Base-by-base conservation (phyloP, 805 yeast species). In the Wickerhamomyces queroliae region DNA sequence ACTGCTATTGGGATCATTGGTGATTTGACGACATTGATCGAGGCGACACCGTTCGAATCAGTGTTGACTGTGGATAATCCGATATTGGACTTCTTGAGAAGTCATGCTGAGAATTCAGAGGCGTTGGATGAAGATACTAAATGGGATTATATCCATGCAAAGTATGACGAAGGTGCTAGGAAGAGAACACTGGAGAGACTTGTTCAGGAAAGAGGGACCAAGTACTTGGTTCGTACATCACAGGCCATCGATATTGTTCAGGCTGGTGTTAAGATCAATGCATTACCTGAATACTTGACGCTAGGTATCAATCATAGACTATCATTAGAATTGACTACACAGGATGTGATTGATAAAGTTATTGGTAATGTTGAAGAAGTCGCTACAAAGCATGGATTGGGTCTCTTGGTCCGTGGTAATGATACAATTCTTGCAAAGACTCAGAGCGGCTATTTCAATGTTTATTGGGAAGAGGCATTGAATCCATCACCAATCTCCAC, bases 1-100 rank as follows among this genome's bases (percentile, higher is more conserved):
- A 83, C 93, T 5, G 72, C 83, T 2, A 83, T 87, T 60, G 95
- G 93, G 11, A 71, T 86, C 27, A 65, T 80, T 37, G 68, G 87
- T 3, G 78, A 81, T 41, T 63, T 85, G 40, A 66, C 80, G 10
- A 58, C 65, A 9, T 48, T 57, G 15, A 63, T 86, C 30, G 95
- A 88, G 57, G 56, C 59, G 10, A 70, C 74, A 43, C 81, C 80
- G 7, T 62, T 53, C 38, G 44, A 38, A 12, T 64, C 79, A 1
- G 48, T 60, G 13, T 61, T 85, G 29, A 61, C 74, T 7, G 46
- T 59, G 4, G 62, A 62, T 36, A 86, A 80, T 59, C 95, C 95
- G 13, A 59, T 75, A 31, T 65, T 77, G 48, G 64, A 66, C 18
- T 58, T 64, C 33, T 59, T 80, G 45, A 78, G 48, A 36, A 29